Base-by-base conservation (phyloP, 2,329 filamentous ascomycete species). In the Blastomyces silverae region DNA sequence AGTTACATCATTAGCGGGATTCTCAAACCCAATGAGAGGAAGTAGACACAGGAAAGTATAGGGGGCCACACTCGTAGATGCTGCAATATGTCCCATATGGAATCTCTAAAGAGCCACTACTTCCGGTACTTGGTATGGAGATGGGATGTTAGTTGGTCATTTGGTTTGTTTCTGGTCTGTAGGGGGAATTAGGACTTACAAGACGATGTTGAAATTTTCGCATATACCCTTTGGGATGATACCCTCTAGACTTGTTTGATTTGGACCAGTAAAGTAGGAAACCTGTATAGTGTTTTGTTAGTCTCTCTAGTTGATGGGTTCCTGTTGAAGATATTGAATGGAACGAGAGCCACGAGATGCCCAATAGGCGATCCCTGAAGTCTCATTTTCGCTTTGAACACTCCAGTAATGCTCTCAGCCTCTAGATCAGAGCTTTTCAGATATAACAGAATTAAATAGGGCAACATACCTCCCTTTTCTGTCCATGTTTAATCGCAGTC, bases 1-100 rank as follows among this genome's bases (percentile, higher is more conserved):
- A 2, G 53, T n/a, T 34, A 20, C 31, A 34, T n/a, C 7, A 56
- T 56, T 56, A 56, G 22, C 10, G 31, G 17, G 11, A n/a, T 34
- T 37, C 1, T 11, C 20, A 37, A 20, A 37, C 34, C 1, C n/a
- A 44, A 34, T 3, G 42, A 34, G 28, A 48, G 25, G 4, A n/a
- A 8, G 8, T 39, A 31, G 4, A 39, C 2, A 39, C 37, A 55
- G 20, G 31, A 46, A 8, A 8, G 13, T n/a, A 39, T 13, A 13
- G 34, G 17, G n/a, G 34, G 20, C 22, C 42, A n/a, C n/a, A 50
- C 58, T 31, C 58, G n/a, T 61, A 61, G 3, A 61, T n/a, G 42
- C 20, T 61, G 44, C 58, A 61, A 44, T 61, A 48, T 61, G 25
- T 48, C 10, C 58, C 58, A n/a, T 46, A 48, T 11, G 58, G 58